Evolutionary conservation across 2,329 filamentous ascomycete species (phyloP), one percentile per base, ranked within the genome.

Genomic region (Fusarium devonianum): DNA sequence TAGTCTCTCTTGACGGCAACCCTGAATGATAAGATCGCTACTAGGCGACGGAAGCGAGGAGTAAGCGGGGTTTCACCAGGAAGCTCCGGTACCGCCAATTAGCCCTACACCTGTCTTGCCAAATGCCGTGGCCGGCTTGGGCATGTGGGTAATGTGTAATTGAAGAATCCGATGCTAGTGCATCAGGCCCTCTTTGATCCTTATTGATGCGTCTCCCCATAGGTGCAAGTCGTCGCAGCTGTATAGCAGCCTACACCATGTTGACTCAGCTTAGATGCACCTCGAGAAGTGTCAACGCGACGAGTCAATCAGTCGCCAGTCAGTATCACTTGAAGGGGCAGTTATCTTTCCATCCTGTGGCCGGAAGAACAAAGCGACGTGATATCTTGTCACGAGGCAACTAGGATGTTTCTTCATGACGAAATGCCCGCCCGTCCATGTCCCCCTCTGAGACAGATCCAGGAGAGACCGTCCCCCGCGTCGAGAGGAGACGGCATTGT

Each of bases 81-180:
- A 35, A 14, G 6, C 9, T 47, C 21, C 10, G 13, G 17, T 18
- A 14, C 11, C 13, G 19, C 12, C 25, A 32, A 19, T 29, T 13
- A 26, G 28, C 21, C n/a, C n/a, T n/a, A n/a, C n/a, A n/a, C 30
- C 19, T 23, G 22, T 52, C 12, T 26, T 37, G 17, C 25, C 25
- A 6, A 11, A 25, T 37, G 23, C 17, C 28, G 22, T 37, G 29
- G 33, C 11, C 30, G 16, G 33, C 19, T 17, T 17, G 30, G 14
- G 22, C 14, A n/a, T n/a, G n/a, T n/a, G 17, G 21, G 29, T 30
- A 19, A 48, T 49, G 40, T 40, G 45, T 28, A 36, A 39, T n/a
- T 21, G 39, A 23, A 43, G 19, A 41, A 42, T 44, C 34, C 34
- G 30, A 56, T 51, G 19, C 18, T 47, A 18, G 23, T 37, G 35